Percentiles rank a stretch among this genome's conserved stretches.
Conservation (phyloP, 192 early-diverging fungal genomes). For the Coemansia sp. region DNA sequence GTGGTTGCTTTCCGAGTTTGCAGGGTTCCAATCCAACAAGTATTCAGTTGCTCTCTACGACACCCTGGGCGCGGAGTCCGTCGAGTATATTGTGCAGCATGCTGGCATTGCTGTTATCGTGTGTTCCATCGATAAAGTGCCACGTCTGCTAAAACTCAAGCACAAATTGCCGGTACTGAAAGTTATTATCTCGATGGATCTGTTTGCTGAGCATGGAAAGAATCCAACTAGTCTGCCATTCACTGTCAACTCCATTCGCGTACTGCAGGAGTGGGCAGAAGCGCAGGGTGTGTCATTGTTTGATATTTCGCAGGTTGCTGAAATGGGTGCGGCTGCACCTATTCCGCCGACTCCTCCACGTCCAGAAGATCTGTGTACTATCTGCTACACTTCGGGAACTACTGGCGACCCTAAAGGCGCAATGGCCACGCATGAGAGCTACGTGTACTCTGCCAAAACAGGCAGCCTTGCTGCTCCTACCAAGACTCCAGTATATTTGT, state of each 20-base stretch:
- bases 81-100: conserved; percentile 83
- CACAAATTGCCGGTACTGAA: conserved; percentile 63
- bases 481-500: conserved; percentile 46
- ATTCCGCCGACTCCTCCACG: conserved; percentile 56
- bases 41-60: conserved; percentile 83
- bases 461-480: conserved; percentile 4
- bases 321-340: conserved; percentile 57
- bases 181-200: conserved; percentile 78
- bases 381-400: conserved; percentile 85
- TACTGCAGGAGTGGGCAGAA: conserved; percentile 60
- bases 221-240: conserved; percentile 34
- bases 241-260: conserved; percentile 33
- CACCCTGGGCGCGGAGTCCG: conserved; percentile 77
- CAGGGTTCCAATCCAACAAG: conserved; percentile 60
- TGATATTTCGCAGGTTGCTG: conserved; percentile 59
- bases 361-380: conserved; percentile 66
- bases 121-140: conserved; percentile 61
- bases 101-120: conserved; percentile 67
- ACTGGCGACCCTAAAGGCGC: conserved; percentile 80
- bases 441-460: conserved; percentile 55
- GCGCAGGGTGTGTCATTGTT: conserved; percentile 58
- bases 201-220: conserved; percentile 40
- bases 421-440: conserved; percentile 74
- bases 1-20: conserved; percentile 72
- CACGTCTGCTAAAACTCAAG: conserved; percentile 57